Percentiles rank a stretch among this genome's conserved stretches.
Evolutionary conservation across 176 grass and related monocot genomes (phyloP).

Genomic region (Aegilops sharonensis): DNA sequence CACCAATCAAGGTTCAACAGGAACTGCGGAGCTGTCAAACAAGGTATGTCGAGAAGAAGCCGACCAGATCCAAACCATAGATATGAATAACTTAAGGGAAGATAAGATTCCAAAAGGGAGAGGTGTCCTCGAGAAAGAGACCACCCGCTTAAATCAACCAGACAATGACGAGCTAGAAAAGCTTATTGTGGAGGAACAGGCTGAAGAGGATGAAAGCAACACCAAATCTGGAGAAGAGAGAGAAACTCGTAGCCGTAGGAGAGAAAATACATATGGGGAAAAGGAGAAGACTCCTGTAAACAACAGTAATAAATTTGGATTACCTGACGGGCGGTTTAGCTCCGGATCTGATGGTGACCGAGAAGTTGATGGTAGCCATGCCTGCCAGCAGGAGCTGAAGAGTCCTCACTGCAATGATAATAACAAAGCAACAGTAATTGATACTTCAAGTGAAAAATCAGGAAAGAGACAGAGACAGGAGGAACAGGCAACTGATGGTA

Average conservation of each 20-base stretch:
- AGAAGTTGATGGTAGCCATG: conserved; percentile 24
- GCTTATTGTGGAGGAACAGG: not conserved
- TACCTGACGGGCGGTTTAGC: not conserved
- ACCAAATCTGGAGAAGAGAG: conserved; percentile 1
- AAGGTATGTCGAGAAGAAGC: conserved; percentile 2
- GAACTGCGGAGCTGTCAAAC: not conserved
- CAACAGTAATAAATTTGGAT: conserved; percentile 2
- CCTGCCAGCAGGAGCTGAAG: not conserved
- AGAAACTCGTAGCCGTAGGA: not conserved
- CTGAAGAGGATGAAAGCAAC: conserved; percentile 8
- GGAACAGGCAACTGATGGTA: conserved; percentile 7
- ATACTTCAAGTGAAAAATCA: conserved; percentile 23
- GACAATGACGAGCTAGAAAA: not conserved
- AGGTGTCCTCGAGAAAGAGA: not conserved
- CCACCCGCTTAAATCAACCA: not conserved
- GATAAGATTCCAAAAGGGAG: not conserved
- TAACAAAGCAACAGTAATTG: not conserved
- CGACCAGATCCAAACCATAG: not conserved
- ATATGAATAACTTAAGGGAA: not conserved
- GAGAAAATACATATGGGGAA: conserved; percentile 17
- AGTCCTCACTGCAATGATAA: not conserved
- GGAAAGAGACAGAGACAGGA: not conserved
- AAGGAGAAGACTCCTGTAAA: not conserved
- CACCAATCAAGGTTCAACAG: not conserved
- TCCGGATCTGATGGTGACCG: not conserved